A percentile compares a stretch with the other conserved stretches of the same genome.
Conservation (phyloP, 2,329 filamentous ascomycete species). For the Fonsecaea monophora region DNA sequence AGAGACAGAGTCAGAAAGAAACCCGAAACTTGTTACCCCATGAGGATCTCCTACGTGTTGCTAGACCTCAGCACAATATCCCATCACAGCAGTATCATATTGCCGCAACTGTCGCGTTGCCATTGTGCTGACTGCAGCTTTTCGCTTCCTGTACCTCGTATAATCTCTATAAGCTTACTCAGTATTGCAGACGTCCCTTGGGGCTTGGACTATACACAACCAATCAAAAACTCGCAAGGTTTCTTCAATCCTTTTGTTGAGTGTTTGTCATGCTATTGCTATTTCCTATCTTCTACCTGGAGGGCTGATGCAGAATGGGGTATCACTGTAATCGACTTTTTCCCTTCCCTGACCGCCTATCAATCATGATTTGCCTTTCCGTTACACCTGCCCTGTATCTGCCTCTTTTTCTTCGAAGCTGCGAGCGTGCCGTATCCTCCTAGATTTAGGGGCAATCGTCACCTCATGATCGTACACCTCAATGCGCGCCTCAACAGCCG, state of each 20-base stretch:
- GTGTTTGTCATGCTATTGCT: slow-evolving; percentile 22
- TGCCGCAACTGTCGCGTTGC: slow-evolving; percentile 3
- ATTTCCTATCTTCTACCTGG: slow-evolving; percentile 21
- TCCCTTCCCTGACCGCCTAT: not conserved
- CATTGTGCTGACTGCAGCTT: slow-evolving; percentile 22
- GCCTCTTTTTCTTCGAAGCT: not conserved
- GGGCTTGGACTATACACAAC: slow-evolving; percentile 14
- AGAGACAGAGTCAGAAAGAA: not conserved
- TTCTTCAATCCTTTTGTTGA: not conserved
- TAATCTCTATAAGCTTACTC: slow-evolving; percentile 21
- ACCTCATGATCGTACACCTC: not conserved
- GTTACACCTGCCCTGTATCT: slow-evolving; percentile 7
- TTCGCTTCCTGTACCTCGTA: slow-evolving; percentile 7
- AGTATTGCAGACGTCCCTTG: slow-evolving; percentile 10
- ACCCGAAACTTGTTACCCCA: not conserved
- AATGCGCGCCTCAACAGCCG: not conserved
- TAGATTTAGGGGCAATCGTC: slow-evolving; percentile 1
- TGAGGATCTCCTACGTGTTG: not conserved
- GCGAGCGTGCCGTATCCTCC: slow-evolving; percentile 20
- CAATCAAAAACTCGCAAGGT: slow-evolving; percentile 5
- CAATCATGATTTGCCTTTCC: slow-evolving; percentile 8
- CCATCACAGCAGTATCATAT: slow-evolving; percentile 5
- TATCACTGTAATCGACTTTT: slow-evolving; percentile 31
- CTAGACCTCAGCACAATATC: not conserved
- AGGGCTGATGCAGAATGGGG: slow-evolving; percentile 20